Conservation (phyloP, 2,329 filamentous ascomycete species). For the Davidsoniella neocaledoniae region DNA sequence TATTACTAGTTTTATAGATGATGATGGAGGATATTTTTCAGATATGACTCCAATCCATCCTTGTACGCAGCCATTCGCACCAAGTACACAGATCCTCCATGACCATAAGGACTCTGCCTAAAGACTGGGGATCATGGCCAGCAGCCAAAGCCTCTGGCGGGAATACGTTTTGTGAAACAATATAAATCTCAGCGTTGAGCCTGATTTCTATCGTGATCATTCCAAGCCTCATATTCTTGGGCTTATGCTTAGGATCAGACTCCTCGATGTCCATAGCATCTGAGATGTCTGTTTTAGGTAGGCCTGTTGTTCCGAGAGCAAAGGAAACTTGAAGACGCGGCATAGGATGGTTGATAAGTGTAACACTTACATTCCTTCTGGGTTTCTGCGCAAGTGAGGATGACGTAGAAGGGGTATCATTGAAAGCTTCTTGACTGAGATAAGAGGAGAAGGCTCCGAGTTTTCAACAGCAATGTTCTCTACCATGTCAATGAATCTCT, state of each 20-base stretch:
- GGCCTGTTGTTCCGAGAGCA: slow-evolving; percentile 20
- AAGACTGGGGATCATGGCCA: slow-evolving; percentile 18
- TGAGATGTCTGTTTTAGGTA: neutral
- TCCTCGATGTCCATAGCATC: neutral
- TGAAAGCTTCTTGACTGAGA: no score
- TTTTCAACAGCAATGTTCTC: neutral
- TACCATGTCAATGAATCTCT: slow-evolving; percentile 2
- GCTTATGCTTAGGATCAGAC: neutral
- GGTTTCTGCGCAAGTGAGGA: no score
- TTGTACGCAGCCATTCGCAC: slow-evolving; percentile 34
- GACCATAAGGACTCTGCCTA: slow-evolving; percentile 30
- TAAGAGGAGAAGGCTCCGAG: no score
- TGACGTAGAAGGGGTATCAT: no score
- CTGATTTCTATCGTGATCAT: slow-evolving; percentile 42
- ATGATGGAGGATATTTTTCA: neutral
- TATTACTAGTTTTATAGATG: no score
- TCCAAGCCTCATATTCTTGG: neutral
- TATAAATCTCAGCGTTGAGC: slow-evolving; percentile 39
- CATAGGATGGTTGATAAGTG: slow-evolving; percentile 32
- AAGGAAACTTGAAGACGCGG: slow-evolving; percentile 37
- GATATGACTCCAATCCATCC: slow-evolving; percentile 15
- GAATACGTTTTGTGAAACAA: slow-evolving; percentile 41
- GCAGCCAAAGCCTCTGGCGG: slow-evolving; percentile 12
- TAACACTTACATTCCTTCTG: slow-evolving; percentile 19
- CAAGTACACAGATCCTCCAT: slow-evolving; percentile 36